Base-by-base conservation (phyloP, 1,284 basidiomycete species). In the Sparassis latifolia region DNA sequence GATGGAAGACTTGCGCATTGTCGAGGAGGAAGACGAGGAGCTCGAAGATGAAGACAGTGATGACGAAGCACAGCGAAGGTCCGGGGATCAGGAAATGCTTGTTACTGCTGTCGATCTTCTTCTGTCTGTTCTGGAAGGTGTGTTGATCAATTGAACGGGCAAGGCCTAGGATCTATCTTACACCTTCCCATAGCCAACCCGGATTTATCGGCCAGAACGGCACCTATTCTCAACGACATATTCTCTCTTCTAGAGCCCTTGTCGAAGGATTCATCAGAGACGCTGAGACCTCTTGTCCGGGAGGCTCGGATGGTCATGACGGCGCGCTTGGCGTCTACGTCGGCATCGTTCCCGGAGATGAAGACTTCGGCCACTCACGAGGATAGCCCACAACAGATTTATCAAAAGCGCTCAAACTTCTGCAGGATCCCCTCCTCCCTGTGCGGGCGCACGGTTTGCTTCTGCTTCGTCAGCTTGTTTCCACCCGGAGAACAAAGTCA, bases 341-440 rank as follows among this genome's bases (percentile, higher is more conserved):
- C 81, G 33, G 62, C 68, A 2, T 12, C 35, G 7, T 63, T 57
- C 32, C 50, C 54, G 5, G 60, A 52, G 32, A 61, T 62, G 31
- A 68, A 60, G 42, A 54, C 55, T 33, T 64, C 64, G 52, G 66
- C 66, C 29, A 37, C 35, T 6, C 59, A 50, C 48, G 68, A 76
- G 41, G 60, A 61, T 44, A 53, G 52, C 31, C 56, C 64, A 2
- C 77, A 81, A 48, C 80, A 82, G 49, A 80, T 75, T 4, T 98
- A 97, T 65, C 90, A 92, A 61, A 90, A 56, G 92, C 94, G 1
- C 72, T 98, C 10, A 87, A 84, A 57, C 78, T 96, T 28, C 72
- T 98, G 3, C 89, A 95, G 66, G 96, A 99, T 67, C 88, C 92
- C 0, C 84, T 96, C 41, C 75, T 98, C 7, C 96, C 96, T n/a